Evolutionary conservation across 1,284 basidiomycete genomes (phyloP).

Genomic region (Heterobasidion parviporum): DNA sequence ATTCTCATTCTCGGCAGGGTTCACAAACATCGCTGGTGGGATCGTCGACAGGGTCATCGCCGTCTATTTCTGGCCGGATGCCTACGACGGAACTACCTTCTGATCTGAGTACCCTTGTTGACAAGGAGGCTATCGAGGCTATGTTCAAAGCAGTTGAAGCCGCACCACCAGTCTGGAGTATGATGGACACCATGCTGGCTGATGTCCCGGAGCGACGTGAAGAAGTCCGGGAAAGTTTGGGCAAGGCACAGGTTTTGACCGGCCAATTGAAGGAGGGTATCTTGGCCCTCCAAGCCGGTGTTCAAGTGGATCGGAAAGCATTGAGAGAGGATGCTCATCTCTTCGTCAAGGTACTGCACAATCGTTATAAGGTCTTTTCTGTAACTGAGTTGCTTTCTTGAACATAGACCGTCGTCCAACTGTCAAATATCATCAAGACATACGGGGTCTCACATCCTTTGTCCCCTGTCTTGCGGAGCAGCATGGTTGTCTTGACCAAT

Average conservation of each 20-base stretch:
- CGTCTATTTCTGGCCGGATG: slow-evolving; percentile 19
- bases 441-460: slow-evolving; percentile 45
- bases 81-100: slow-evolving; percentile 22
- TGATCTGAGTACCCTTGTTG: slow-evolving; percentile 49
- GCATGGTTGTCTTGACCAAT: slow-evolving; percentile 67
- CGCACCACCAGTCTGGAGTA: slow-evolving; percentile 66
- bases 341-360: slow-evolving; percentile 56
- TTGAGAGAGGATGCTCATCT: slow-evolving; percentile 63
- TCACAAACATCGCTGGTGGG: slow-evolving; percentile 47
- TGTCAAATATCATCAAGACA: slow-evolving; percentile 59
- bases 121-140: slow-evolving; percentile 61
- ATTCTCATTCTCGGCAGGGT: slow-evolving; percentile 45
- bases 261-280: slow-evolving; percentile 47
- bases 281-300: slow-evolving; percentile 39
- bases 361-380: neutral
- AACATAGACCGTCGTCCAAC: slow-evolving; percentile 52
- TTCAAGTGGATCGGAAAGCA: slow-evolving; percentile 41
- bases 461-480: slow-evolving; percentile 49
- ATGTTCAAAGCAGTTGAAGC: slow-evolving; percentile 60
- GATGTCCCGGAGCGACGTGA: slow-evolving; percentile 31
- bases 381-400: neutral
- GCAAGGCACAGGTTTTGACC: slow-evolving; percentile 50
- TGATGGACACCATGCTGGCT: slow-evolving; percentile 53
- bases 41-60: slow-evolving; percentile 34
- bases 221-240: slow-evolving; percentile 42